These are phyloP conservation scores for Calonectria pauciramosa DNA, from an alignment of 2,329 filamentous ascomycete genomes.

Conservation along the genomic window DNA sequence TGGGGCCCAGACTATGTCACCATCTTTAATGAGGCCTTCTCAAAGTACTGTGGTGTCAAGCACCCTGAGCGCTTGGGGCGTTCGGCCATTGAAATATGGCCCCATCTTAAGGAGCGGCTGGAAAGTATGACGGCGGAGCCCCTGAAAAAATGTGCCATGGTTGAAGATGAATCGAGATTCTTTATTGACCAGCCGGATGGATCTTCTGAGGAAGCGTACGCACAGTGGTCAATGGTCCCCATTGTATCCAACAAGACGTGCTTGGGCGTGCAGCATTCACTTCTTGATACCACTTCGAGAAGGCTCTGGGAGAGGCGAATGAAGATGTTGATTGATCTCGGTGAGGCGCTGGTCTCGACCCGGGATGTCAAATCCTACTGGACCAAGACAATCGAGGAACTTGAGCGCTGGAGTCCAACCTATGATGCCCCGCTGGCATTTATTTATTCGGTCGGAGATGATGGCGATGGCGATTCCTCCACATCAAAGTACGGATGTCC, in stretches of 20 bases:
- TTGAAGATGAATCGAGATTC: conserved; percentile 61
- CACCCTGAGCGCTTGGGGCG: conserved; percentile 75
- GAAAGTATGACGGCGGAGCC: conserved; percentile 45
- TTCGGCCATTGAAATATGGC: conserved; percentile 71
- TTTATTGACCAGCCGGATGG: conserved; percentile 59
- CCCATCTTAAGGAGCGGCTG: conserved; percentile 62
- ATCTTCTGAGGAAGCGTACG: conserved; percentile 61
- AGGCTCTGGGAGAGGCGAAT: conserved; percentile 63
- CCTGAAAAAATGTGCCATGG: conserved; percentile 49
- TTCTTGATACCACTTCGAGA: conserved; percentile 62
- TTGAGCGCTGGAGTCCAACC: conserved; percentile 57
- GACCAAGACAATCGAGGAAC: conserved; percentile 58
- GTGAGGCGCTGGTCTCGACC: conserved; percentile 58
- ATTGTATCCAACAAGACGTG: conserved; percentile 58
- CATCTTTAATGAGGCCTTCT: conserved; percentile 78
- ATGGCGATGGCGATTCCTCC: conserved; percentile 47
- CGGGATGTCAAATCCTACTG: conserved; percentile 63
- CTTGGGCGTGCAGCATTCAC: conserved; percentile 62
- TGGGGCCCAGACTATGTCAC: conserved; percentile 74
- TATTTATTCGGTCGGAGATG: conserved; percentile 63
- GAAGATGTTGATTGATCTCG: conserved; percentile 64
- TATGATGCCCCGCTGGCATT: conserved; percentile 67
- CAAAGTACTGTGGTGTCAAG: conserved; percentile 72
- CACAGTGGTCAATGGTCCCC: conserved; percentile 63
- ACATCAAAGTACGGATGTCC: conserved; percentile 48